Base-by-base conservation (phyloP, 805 yeast species). In the Ogataea philodendri region DNA sequence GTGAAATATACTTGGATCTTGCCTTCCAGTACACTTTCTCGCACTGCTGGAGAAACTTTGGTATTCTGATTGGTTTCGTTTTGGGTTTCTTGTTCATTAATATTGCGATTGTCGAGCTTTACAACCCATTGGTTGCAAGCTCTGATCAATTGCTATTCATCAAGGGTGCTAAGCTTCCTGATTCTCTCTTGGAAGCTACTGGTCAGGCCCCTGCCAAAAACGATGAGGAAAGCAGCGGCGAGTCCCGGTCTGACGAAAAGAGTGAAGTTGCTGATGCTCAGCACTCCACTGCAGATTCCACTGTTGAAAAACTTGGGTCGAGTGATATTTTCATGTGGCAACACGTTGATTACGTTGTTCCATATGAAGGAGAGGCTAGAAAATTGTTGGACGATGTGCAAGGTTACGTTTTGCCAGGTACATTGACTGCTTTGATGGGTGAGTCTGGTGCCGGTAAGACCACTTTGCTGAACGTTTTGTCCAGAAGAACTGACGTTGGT, bases 21-120 rank as follows among this genome's bases (percentile, higher is more conserved):
- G 55, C 77, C 7, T 85, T 59, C 58, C 53, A 59, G 26, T 86
- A 80, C 64, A 53, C 54, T 14, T 76, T 69, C 50, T 44, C 59
- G 14, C 85, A 86, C 58, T 69, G 73, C 32, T 86, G 95, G 95
- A 77, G 95, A 65, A 83, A 86, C 57, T 69, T 81, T 39, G 95
- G 79, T 39, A 69, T 74, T 39, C 36, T 66, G 37, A 41, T 70
- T 47, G 72, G 55, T 5, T 71, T 66, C 48, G 55, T 64, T 24
- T 23, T 69, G 10, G 66, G 70, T 44, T 69, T 69, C 55, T 45
- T 71, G 20, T 17, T 31, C 3, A 42, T 60, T 21, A 50, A 55
- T 29, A 42, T 54, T 4, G 5, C 60, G 15, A 41, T 57, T 4
- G 59, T 54, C 22, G 71, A 66, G 37, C 8, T 36, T 11, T 52